phyloP scores from a whole-genome alignment of 129 eudicot genomes.

The Daucus carota region DNA sequence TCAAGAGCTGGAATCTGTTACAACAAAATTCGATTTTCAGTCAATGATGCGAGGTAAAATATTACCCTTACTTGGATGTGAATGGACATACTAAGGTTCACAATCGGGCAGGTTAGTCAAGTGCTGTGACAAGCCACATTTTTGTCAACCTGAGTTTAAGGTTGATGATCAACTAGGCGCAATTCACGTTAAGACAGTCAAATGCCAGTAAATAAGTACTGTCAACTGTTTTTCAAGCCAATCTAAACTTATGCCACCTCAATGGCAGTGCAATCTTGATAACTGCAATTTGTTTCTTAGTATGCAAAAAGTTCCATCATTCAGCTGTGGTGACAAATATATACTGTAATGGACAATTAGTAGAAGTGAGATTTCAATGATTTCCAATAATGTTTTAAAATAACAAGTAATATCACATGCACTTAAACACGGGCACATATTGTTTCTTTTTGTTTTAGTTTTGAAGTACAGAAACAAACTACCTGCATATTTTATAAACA shows the following conservation, averaged over 20 bases:
- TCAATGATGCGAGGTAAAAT: constrained; percentile 95
- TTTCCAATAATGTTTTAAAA: not conserved
- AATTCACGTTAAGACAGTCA: not conserved
- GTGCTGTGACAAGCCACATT: not conserved
- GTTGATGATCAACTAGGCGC: not conserved
- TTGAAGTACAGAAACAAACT: not conserved
- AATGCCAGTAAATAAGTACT: not conserved
- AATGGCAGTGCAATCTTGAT: not conserved
- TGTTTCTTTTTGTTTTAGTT: not conserved
- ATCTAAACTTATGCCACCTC: not conserved
- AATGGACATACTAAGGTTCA: not conserved
- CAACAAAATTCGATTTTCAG: constrained; percentile 59
- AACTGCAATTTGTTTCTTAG: not conserved
- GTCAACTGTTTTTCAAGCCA: not conserved
- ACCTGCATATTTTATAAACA: not conserved
- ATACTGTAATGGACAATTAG: not conserved
- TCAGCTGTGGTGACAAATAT: not conserved
- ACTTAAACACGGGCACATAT: not conserved
- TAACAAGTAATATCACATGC: not conserved
- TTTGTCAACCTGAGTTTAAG: not conserved
- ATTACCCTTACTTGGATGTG: not conserved
- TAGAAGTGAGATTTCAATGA: not conserved
- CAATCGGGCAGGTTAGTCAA: not conserved
- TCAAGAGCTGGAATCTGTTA: constrained; percentile 72
- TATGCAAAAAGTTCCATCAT: not conserved